Evolutionary conservation across 345 rosid species (phyloP).

Genomic region (Ceriops zippeliana): DNA sequence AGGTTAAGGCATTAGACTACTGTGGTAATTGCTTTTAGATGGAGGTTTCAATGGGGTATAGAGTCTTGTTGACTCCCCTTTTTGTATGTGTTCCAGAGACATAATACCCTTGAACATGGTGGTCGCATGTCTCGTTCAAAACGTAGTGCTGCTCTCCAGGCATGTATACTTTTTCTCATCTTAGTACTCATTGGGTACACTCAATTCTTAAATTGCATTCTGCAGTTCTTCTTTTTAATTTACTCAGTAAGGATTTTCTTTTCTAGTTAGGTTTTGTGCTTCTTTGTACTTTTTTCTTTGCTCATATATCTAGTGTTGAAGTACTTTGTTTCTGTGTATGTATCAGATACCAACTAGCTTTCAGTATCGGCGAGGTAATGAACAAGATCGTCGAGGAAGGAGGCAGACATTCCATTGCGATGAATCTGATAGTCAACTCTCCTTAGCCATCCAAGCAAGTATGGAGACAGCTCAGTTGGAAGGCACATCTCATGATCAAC

Average conservation of each 20-base stretch:
- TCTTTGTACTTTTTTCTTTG: background rate
- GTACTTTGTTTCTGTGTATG: background rate
- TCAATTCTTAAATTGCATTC: background rate
- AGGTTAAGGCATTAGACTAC: no score
- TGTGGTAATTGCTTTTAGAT: no score
- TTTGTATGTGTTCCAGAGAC: slow-evolving; percentile 58
- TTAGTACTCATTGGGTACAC: background rate
- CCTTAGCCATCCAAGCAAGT: slow-evolving; percentile 61
- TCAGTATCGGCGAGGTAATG: slow-evolving; percentile 50
- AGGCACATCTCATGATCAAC: slow-evolving; percentile 31
- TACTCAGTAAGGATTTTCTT: background rate
- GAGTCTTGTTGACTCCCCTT: background rate
- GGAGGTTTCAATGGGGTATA: no score
- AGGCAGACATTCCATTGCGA: slow-evolving; percentile 58
- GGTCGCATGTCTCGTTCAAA: slow-evolving; percentile 92
- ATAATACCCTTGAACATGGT: slow-evolving; percentile 85
- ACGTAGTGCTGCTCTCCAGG: slow-evolving; percentile 97
- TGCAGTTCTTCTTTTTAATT: background rate
- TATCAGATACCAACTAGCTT: slow-evolving; percentile 92
- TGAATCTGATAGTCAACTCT: slow-evolving; percentile 54
- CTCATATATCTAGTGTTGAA: background rate
- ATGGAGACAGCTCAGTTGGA: slow-evolving; percentile 37
- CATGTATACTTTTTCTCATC: slow-evolving; percentile 14
- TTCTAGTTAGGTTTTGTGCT: slow-evolving; percentile 4
- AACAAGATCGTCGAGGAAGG: slow-evolving; percentile 83